Conservation (phyloP, 2,329 filamentous ascomycete genomes). For the Claviceps arundinis region DNA sequence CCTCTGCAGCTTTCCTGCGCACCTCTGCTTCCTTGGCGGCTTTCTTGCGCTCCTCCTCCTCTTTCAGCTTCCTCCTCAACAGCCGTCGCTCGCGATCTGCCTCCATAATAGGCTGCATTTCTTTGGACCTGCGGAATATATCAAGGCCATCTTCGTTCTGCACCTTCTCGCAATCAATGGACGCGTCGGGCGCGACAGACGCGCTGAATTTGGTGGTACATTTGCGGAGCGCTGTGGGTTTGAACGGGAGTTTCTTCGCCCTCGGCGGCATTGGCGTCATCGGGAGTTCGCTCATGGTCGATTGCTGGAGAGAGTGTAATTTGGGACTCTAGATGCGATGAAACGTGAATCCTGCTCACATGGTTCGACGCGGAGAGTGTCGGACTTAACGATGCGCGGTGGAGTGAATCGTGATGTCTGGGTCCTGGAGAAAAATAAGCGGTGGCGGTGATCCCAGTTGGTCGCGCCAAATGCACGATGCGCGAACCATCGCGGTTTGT, state of each 20-base stretch:
- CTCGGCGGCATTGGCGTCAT: constrained; percentile 14
- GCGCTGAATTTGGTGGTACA: constrained; percentile 10
- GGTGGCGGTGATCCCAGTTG: too few species aligned
- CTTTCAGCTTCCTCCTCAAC: constrained; percentile 14
- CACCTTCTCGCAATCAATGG: constrained; percentile 7
- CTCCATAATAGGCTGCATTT: constrained; percentile 32
- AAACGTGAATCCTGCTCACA: neutral
- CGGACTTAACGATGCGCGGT: too few species aligned
- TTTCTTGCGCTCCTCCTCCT: constrained; percentile 10
- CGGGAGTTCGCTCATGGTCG: constrained; percentile 20
- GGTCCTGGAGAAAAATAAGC: too few species aligned
- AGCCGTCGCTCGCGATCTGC: constrained; percentile 24
- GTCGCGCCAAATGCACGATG: too few species aligned
- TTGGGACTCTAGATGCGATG: neutral
- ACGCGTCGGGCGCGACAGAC: neutral
- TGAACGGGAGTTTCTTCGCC: constrained; percentile 34
- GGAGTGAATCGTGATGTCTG: too few species aligned
- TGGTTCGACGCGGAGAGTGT: neutral
- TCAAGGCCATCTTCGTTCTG: constrained; percentile 25
- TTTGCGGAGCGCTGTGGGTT: constrained; percentile 30
- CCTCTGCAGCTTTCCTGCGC: too few species aligned
- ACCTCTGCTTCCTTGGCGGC: neutral
- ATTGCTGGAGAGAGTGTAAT: neutral
- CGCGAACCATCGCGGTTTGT: too few species aligned
- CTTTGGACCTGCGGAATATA: constrained; percentile 36